These are phyloP conservation scores for Alternaria sp. DNA, from an alignment of 2,329 filamentous ascomycete species.

Conservation along the genomic window DNA sequence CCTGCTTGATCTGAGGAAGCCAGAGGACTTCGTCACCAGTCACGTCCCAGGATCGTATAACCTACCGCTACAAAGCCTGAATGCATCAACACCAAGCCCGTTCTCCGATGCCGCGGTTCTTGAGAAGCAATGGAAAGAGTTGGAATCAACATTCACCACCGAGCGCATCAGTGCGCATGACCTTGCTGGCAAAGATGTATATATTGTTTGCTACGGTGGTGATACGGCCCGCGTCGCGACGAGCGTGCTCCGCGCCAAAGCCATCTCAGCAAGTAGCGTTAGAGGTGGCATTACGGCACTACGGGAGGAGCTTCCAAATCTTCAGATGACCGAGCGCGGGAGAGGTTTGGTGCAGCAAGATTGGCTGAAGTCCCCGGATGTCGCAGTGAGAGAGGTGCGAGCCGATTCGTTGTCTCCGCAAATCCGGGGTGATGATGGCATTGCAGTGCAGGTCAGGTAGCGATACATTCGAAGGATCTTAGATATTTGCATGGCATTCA, in stretches of 20 bases:
- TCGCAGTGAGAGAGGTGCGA: neutral
- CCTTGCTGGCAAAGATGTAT: constrained; percentile 24
- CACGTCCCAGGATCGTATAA: constrained; percentile 30
- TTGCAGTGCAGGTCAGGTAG: neutral
- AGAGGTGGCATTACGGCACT: constrained; percentile 23
- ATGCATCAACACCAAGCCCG: constrained; percentile 13
- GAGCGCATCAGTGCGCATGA: constrained; percentile 27
- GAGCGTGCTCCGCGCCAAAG: constrained; percentile 25
- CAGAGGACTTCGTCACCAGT: constrained; percentile 20
- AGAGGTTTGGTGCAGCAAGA: constrained; percentile 6
- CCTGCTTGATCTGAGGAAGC: constrained; percentile 24
- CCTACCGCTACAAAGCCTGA: constrained; percentile 23
- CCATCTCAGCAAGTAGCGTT: constrained; percentile 22
- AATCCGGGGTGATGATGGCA: neutral
- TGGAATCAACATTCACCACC: constrained; percentile 21
- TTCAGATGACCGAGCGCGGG: constrained; percentile 15
- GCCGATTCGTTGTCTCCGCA: constrained; percentile 8
- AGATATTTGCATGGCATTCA: neutral
- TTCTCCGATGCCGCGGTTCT: constrained; percentile 22
- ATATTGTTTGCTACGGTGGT: constrained; percentile 24
- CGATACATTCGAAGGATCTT: neutral
- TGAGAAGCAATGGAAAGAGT: constrained; percentile 27
- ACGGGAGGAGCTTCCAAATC: constrained; percentile 12
- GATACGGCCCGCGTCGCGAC: constrained; percentile 28
- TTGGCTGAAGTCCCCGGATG: constrained; percentile 1